Conservation (phyloP, 2,329 filamentous ascomycete genomes). For the Xylariaceae sp. region DNA sequence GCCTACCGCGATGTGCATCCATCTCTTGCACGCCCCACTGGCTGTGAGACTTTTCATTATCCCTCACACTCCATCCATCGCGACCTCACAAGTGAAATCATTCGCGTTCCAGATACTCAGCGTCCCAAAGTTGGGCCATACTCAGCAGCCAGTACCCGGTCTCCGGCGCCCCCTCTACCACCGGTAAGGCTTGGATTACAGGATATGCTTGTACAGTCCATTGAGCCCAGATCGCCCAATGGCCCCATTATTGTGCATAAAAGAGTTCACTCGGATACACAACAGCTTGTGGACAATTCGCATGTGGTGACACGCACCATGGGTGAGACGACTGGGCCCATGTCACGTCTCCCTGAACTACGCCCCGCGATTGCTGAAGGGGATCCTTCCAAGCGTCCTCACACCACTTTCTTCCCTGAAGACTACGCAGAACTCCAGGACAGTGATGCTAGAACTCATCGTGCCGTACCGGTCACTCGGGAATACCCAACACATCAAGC, state of each 20-base stretch:
- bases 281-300: slow-evolving; percentile 20
- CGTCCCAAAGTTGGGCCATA: slow-evolving; percentile 34
- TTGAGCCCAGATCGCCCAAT: slow-evolving; percentile 31
- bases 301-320: slow-evolving; percentile 21
- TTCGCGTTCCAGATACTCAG: slow-evolving; percentile 23
- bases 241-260: slow-evolving; percentile 11
- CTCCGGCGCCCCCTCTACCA: slow-evolving; percentile 21
- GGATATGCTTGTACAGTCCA: slow-evolving; percentile 32
- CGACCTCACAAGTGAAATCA: slow-evolving; percentile 19
- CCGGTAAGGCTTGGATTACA: slow-evolving; percentile 29
- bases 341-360: slow-evolving; percentile 20
- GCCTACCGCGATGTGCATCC: not conserved
- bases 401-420: slow-evolving; percentile 21
- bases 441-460: no score
- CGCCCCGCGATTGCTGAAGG: slow-evolving; percentile 20
- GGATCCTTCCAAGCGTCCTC: slow-evolving; percentile 21
- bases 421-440: slow-evolving; percentile 11
- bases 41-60: slow-evolving; percentile 5
- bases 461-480: not conserved
- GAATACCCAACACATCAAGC: slow-evolving; percentile 13
- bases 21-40: not conserved
- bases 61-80: slow-evolving; percentile 11
- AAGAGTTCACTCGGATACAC: slow-evolving; percentile 9
- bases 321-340: slow-evolving; percentile 18
- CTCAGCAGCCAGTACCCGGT: slow-evolving; percentile 12